Conservation (phyloP, 23 red algal species). For the Agarophyton chilense region DNA sequence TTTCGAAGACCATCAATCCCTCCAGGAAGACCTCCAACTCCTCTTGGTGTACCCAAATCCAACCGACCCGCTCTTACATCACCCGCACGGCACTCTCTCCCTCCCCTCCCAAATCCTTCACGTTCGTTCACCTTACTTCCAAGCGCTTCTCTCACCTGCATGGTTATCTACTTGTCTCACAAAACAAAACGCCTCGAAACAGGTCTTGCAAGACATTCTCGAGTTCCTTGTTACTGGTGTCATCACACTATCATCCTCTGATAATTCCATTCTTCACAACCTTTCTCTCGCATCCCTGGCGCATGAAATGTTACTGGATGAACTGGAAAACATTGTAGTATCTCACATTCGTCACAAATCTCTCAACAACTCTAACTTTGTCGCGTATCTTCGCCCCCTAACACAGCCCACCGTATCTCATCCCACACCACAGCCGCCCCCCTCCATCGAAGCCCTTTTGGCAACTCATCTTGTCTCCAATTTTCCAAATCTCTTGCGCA, state of each 20-base stretch:
- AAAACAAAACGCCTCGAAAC: conserved; percentile 2
- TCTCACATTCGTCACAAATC: neutral
- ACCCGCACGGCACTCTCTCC: neutral
- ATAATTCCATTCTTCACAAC: conserved; percentile 12
- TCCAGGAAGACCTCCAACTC: neutral
- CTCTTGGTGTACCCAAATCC: neutral
- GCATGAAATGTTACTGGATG: neutral
- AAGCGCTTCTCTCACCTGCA: neutral
- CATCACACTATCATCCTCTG: neutral
- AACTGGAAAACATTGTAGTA: neutral
- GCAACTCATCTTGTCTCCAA: neutral
- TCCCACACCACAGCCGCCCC: neutral
- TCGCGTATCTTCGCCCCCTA: neutral
- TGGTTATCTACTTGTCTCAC: neutral
- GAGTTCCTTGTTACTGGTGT: conserved; percentile 12
- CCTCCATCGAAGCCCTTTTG: neutral
- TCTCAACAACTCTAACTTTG: neutral
- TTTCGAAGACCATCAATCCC: too few relatives aligned
- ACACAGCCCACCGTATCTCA: neutral
- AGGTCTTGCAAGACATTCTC: neutral
- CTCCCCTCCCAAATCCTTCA: conserved; percentile 25
- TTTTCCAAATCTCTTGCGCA: neutral
- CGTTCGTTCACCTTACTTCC: conserved; percentile 33
- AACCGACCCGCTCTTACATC: neutral
- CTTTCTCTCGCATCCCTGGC: neutral